Base-by-base conservation (phyloP, 495 filamentous ascomycete species). In the Aspergillus carlsbadensis region DNA sequence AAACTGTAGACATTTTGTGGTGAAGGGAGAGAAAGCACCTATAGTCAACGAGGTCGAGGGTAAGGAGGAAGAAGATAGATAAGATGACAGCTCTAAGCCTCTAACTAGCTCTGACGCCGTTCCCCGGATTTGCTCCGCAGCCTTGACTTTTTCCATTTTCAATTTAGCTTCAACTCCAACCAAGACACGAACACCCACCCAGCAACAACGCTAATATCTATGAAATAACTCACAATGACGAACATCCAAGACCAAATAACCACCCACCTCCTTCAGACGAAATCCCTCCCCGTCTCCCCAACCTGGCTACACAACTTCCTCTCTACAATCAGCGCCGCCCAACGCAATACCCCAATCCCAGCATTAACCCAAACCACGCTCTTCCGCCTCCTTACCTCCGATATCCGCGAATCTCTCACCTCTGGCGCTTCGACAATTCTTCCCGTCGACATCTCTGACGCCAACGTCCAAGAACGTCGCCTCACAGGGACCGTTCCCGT, bases 311-410 rank as follows among this genome's bases (percentile, higher is more conserved):
- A 69, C 55, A 62, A 51, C 20, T 77, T 81, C 57, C 46, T 81
- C 8, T 59, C 69, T n/a, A 68, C 69, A 6, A 65, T 68, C 17
- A 52, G 59, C 37, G 41, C 62, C 8, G 60, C 63, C 35, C 70
- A 75, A 44, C 75, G 79, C 58, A 83, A 81, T 6, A 83, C 85
- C 1, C 87, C 92, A 5, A 66, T 91, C 21, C 78, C 85, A 13
- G 85, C 88, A 11, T 79, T 97, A 15, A 75, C 86, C 47, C 85
- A 89, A 42, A 95, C 93, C 14, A 88, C 91, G 14, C 81, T 88
- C 39, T 87, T 89, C 66, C 92, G 92, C 49, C 69, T 97, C 21
- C 83, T 96, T 6, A 79, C 85, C 41, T 82, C 87, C 20, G 88
- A 98, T 75, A 79, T 96, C 42, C 84, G 84, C 5, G 72, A 76